Evolutionary conservation across 768 basidiomycete genomes (phyloP).

Genomic region (Mycena haematopus): DNA sequence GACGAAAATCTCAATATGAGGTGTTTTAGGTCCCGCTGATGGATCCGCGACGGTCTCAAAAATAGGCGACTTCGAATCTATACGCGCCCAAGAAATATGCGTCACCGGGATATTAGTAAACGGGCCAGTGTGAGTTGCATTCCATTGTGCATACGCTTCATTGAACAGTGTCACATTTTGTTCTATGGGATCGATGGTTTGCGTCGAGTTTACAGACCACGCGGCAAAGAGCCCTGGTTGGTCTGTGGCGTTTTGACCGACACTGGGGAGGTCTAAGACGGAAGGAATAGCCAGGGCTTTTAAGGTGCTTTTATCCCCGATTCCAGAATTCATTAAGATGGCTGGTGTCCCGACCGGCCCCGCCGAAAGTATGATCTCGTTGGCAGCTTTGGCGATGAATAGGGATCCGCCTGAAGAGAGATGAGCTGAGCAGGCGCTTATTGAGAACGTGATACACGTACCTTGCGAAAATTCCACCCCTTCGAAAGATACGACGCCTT

Average conservation of each 20-base stretch:
- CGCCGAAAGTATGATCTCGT: slow-evolving; percentile 41
- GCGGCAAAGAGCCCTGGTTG: slow-evolving; percentile 29
- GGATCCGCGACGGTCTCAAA: slow-evolving; percentile 29
- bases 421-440: neutral
- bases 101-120: slow-evolving; percentile 29
- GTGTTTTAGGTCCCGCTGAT: slow-evolving; percentile 31
- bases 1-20: slow-evolving; percentile 34
- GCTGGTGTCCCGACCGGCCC: slow-evolving; percentile 39
- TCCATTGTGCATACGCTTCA: too few species aligned
- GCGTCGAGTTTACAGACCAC: too few species aligned
- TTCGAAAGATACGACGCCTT: too few species aligned
- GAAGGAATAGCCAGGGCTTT: slow-evolving; percentile 26
- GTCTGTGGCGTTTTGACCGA: slow-evolving; percentile 37
- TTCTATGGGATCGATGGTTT: too few species aligned
- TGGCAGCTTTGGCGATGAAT: slow-evolving; percentile 33
- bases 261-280: slow-evolving; percentile 34
- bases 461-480: slow-evolving; percentile 31
- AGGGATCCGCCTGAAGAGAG: slow-evolving; percentile 10
- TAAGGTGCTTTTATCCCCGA: slow-evolving; percentile 33
- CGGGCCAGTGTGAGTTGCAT: slow-evolving; percentile 35
- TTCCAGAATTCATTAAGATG: slow-evolving; percentile 40
- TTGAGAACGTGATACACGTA: slow-evolving; percentile 8
- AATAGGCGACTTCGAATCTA: slow-evolving; percentile 23
- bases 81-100: slow-evolving; percentile 30
- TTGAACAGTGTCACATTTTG: too few species aligned